phyloP scores from a whole-genome alignment of 108 stramenopile genomes.

The Skeletonema costatum region DNA sequence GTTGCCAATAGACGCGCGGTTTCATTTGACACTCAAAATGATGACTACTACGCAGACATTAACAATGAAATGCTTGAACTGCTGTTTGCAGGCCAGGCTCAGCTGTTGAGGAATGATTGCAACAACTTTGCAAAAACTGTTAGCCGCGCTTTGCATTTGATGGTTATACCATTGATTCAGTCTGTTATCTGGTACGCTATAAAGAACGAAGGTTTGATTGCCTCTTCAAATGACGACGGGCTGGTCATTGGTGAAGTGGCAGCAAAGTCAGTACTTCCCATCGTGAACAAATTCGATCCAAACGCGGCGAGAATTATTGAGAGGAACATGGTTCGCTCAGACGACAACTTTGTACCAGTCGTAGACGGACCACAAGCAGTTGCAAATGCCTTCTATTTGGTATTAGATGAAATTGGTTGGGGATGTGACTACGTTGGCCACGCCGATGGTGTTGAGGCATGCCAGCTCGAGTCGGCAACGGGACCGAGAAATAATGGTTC shows the following conservation, averaged over 20 bases:
- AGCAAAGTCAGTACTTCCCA: conserved; percentile 71
- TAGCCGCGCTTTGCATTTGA: conserved; percentile 50
- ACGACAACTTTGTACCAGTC: conserved; percentile 45
- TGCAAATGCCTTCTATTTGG: conserved; percentile 65
- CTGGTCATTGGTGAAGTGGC: conserved; percentile 65
- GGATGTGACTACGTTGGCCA: conserved; percentile 61
- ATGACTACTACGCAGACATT: conserved; percentile 52
- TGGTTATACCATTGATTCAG: conserved; percentile 76
- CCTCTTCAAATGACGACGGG: conserved; percentile 39
- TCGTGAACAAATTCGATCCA: conserved; percentile 54
- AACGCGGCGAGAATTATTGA: conserved; percentile 52
- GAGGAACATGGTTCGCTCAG: conserved; percentile 62
- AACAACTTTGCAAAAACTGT: conserved; percentile 55
- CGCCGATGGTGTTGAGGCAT: conserved; percentile 56
- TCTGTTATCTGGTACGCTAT: conserved; percentile 72
- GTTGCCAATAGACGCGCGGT: conserved; percentile 69
- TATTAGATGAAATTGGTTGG: conserved; percentile 56
- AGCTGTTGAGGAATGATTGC: conserved; percentile 64
- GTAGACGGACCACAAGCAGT: conserved; percentile 69
- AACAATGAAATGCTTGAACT: conserved; percentile 68
- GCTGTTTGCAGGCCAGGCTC: conserved; percentile 70
- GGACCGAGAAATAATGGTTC: neutral
- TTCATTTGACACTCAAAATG: conserved; percentile 71
- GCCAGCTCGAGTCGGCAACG: conserved; percentile 19
- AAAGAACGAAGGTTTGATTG: conserved; percentile 40